Percentiles rank a stretch among this genome's conserved stretches.
Conservation (phyloP, 140 eudicot genomes). For the Oenanthe javanica region DNA sequence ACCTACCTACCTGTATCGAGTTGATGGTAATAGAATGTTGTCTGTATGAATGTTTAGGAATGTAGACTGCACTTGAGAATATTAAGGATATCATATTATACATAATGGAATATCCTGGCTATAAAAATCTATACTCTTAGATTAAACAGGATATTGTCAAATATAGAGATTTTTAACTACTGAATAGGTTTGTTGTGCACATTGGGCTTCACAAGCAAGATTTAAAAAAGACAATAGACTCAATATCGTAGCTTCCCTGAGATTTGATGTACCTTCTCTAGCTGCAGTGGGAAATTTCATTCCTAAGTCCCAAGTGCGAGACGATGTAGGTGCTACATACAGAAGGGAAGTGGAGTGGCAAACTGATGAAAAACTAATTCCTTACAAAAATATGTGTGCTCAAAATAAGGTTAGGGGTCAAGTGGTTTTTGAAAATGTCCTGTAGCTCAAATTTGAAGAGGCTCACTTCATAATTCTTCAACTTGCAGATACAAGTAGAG, state of each 20-base stretch:
- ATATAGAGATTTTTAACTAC: not conserved
- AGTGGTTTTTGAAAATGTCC: slow-evolving; percentile 1
- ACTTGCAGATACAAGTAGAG: slow-evolving; percentile 59
- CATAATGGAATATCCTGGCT: not conserved
- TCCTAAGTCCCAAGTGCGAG: slow-evolving; percentile 66
- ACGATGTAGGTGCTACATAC: slow-evolving; percentile 54
- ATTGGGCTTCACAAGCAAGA: not conserved
- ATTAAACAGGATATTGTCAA: not conserved
- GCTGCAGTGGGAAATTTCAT: slow-evolving; percentile 64
- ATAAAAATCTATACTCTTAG: not conserved
- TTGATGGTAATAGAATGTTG: not conserved
- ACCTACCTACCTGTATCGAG: not conserved
- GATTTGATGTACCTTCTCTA: slow-evolving; percentile 1
- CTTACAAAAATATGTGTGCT: slow-evolving; percentile 45
- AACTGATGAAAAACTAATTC: slow-evolving; percentile 46
- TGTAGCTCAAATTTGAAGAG: not conserved
- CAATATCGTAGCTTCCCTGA: not conserved
- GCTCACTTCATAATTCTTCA: slow-evolving; percentile 2
- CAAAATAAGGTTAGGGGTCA: slow-evolving; percentile 53
- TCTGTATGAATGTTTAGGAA: not conserved
- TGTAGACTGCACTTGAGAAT: not conserved
- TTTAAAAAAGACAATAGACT: not conserved
- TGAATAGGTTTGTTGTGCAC: not conserved
- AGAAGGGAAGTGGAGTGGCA: slow-evolving; percentile 64
- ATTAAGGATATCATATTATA: not conserved